Percentiles rank a stretch among this genome's conserved stretches.
Evolutionary conservation across 75 land plant genomes (phyloP).

Genomic region (Gnetum montanum): DNA sequence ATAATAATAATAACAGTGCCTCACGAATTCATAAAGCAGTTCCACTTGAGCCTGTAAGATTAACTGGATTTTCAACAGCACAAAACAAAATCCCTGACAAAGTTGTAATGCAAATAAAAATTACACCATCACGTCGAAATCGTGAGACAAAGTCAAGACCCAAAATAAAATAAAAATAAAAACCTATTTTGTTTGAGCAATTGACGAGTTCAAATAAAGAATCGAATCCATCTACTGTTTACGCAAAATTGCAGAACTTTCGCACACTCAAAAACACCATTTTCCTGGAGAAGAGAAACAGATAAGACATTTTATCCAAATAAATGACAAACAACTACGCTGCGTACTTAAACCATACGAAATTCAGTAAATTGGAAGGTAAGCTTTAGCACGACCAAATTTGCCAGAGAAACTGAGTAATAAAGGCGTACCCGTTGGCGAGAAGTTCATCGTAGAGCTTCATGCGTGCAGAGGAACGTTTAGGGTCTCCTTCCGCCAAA

Average conservation of each 20-base stretch:
- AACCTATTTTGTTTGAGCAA: too few relatives aligned
- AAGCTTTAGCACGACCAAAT: not conserved
- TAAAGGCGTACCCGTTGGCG: constrained; percentile 68
- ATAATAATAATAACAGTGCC: too few relatives aligned
- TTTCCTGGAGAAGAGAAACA: not conserved
- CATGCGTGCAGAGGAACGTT: constrained; percentile 59
- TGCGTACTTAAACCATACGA: not conserved
- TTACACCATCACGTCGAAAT: too few relatives aligned
- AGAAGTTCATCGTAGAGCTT: constrained; percentile 85
- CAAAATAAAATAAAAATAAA: too few relatives aligned
- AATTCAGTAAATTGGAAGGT: not conserved
- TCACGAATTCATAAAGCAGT: too few relatives aligned
- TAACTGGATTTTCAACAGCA: too few relatives aligned
- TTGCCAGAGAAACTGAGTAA: not conserved
- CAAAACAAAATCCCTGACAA: too few relatives aligned
- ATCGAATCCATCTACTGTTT: too few relatives aligned
- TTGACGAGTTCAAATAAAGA: too few relatives aligned
- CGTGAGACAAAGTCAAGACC: too few relatives aligned
- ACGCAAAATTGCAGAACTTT: not conserved
- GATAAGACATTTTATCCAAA: not conserved
- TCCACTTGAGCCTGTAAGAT: too few relatives aligned
- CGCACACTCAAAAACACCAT: not conserved
- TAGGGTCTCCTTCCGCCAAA: not conserved
- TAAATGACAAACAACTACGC: not conserved
- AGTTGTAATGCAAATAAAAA: too few relatives aligned